phyloP scores from a whole-genome alignment of 2,329 filamentous ascomycete species.

The Alternaria tenuissima region DNA sequence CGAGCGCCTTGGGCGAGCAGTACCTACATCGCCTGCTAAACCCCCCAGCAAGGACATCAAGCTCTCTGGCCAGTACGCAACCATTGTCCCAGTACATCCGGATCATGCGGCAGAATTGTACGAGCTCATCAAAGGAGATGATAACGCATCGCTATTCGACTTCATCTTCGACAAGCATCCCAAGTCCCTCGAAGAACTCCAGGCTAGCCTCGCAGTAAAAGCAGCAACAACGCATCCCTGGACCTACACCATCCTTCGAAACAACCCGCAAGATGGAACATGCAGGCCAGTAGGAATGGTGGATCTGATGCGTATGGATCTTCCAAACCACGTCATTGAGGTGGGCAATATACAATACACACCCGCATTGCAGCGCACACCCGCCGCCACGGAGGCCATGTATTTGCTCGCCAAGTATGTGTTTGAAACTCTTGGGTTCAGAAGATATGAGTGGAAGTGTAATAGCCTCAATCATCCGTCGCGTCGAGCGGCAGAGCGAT shows the following conservation, averaged over 20 bases:
- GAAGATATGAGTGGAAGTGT: conserved; percentile 71
- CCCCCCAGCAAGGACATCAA: background rate
- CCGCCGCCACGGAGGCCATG: conserved; percentile 65
- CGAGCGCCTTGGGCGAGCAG: background rate
- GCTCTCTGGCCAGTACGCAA: background rate
- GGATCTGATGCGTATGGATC: conserved; percentile 52
- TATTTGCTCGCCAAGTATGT: conserved; percentile 64
- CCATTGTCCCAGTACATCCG: background rate
- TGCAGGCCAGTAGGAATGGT: conserved; percentile 17
- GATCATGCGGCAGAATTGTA: background rate
- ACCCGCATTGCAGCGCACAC: conserved; percentile 60
- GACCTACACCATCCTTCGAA: conserved; percentile 20
- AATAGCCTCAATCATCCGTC: conserved; percentile 65
- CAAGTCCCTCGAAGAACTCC: conserved; percentile 6
- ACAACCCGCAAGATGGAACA: background rate
- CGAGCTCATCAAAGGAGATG: background rate
- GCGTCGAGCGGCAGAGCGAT: conserved; percentile 61
- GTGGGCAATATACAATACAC: conserved; percentile 66
- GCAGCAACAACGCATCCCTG: conserved; percentile 21
- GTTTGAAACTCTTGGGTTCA: conserved; percentile 62
- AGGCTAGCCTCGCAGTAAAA: conserved; percentile 9
- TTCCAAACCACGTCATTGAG: conserved; percentile 61
- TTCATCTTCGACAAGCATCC: conserved; percentile 25
- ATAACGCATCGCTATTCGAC: conserved; percentile 12
- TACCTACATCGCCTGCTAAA: background rate